Evolutionary conservation across 2,329 filamentous ascomycete genomes (phyloP).

Genomic region (Fusarium sp.): DNA sequence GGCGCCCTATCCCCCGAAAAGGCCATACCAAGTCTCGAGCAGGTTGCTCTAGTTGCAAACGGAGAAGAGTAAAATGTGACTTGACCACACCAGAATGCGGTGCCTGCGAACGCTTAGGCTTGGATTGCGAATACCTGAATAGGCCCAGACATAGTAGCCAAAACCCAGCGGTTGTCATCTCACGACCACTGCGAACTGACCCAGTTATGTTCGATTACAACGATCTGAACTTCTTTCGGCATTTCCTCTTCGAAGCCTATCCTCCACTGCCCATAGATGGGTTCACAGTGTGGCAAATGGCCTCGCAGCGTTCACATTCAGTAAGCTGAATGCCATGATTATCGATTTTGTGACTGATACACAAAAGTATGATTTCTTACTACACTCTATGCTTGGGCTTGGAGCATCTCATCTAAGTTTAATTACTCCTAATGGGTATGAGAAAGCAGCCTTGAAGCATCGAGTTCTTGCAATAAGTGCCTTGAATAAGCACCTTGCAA

Average conservation of each 20-base stretch:
- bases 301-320: constrained; percentile 51
- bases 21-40: constrained; percentile 50
- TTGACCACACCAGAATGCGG: constrained; percentile 50
- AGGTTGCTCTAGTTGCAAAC: constrained; percentile 49
- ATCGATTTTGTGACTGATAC: neutral
- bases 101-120: constrained; percentile 50
- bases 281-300: constrained; percentile 50
- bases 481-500: constrained; percentile 50
- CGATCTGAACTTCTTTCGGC: constrained; percentile 64
- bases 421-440: constrained; percentile 35
- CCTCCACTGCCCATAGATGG: constrained; percentile 53
- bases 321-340: constrained; percentile 36
- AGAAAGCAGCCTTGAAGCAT: constrained; percentile 48
- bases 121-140: constrained; percentile 50
- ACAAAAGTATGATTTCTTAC: constrained; percentile 52
- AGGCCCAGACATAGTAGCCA: neutral
- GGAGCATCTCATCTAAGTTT: constrained; percentile 53
- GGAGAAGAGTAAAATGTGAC: constrained; percentile 58
- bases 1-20: constrained; percentile 49
- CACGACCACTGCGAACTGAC: constrained; percentile 32
- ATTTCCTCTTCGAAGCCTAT: constrained; percentile 60
- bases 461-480: constrained; percentile 51
- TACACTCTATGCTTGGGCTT: constrained; percentile 55
- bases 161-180: neutral
- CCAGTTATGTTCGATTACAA: constrained; percentile 51